Percentiles rank a stretch among this genome's conserved stretches.
phyloP scores from a whole-genome alignment of 2,329 filamentous ascomycete genomes.

The Phialophora expanda region DNA sequence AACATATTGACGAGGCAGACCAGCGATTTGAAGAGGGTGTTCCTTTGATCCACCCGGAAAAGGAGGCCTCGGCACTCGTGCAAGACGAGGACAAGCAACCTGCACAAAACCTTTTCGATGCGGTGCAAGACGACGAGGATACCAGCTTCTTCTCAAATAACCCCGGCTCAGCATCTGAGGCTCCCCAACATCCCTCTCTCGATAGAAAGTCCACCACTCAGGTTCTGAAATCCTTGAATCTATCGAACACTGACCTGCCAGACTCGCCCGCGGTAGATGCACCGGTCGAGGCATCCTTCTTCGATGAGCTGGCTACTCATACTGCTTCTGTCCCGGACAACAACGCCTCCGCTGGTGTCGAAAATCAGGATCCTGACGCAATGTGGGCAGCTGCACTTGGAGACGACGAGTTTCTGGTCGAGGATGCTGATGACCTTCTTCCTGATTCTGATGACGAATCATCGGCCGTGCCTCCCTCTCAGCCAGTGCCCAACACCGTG shows the following conservation, averaged over 20 bases:
- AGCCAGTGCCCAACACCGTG: conserved; percentile 20
- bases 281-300: conserved; percentile 39
- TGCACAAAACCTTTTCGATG: conserved; percentile 14
- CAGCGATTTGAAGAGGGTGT: conserved; percentile 38
- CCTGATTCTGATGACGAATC: conserved; percentile 64
- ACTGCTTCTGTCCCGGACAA: conserved; percentile 12
- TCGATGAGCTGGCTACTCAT: conserved; percentile 28
- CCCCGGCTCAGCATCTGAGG: not conserved
- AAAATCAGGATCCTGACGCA: conserved; percentile 70
- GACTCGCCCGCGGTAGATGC: conserved; percentile 43
- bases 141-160: conserved; percentile 29
- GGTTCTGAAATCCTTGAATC: conserved; percentile 61
- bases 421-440: conserved; percentile 82
- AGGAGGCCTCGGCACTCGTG: not conserved
- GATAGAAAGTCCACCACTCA: conserved; percentile 73
- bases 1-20: conserved; percentile 22
- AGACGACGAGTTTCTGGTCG: conserved; percentile 69
- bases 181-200: conserved; percentile 44
- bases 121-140: conserved; percentile 29
- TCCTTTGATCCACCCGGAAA: conserved; percentile 32
- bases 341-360: conserved; percentile 10
- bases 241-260: conserved; percentile 38
- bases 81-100: not conserved
- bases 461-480: conserved; percentile 37
- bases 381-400: conserved; percentile 84